Evolutionary conservation across 148 eudicot genomes (phyloP).

Genomic region (Limonium bicolor): DNA sequence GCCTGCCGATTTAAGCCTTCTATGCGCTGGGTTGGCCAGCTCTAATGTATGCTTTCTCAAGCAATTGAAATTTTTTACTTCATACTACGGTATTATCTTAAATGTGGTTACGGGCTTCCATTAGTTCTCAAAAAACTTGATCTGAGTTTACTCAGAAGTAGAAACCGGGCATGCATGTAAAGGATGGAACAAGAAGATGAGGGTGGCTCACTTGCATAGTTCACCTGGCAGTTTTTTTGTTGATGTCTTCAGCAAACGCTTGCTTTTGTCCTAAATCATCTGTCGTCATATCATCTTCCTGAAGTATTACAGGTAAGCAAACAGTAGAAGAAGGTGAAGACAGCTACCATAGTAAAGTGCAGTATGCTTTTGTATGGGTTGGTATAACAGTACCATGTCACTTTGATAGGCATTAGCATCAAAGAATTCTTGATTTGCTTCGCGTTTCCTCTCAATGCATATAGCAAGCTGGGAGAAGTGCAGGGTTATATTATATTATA

Average conservation of each 20-base stretch:
- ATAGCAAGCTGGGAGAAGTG: slow-evolving; percentile 45
- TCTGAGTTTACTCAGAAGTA: no score
- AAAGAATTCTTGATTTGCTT: slow-evolving; percentile 27
- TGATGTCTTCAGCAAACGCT: slow-evolving; percentile 5
- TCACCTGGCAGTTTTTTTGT: slow-evolving; percentile 46
- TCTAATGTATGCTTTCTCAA: no score
- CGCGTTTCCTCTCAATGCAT: slow-evolving; percentile 71
- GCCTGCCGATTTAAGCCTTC: no score
- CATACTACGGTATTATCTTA: no score
- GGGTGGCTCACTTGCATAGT: slow-evolving; percentile 33
- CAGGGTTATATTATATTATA: no score
- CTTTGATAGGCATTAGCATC: slow-evolving; percentile 22
- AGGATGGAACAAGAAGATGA: slow-evolving; percentile 4
- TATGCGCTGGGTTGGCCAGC: no score
- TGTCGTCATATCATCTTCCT: slow-evolving; percentile 22
- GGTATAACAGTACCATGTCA: no score
- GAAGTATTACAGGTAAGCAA: slow-evolving; percentile 9
- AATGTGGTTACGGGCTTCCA: no score
- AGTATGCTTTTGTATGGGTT: no score
- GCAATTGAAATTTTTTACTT: no score
- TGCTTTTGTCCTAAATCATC: slow-evolving; percentile 11
- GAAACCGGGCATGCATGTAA: no score
- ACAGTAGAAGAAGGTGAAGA: slow-evolving; percentile 1
- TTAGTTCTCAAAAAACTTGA: no score
- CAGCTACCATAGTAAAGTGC: not conserved